Conservation (phyloP, 768 basidiomycete species). For the Collybia sp. region DNA sequence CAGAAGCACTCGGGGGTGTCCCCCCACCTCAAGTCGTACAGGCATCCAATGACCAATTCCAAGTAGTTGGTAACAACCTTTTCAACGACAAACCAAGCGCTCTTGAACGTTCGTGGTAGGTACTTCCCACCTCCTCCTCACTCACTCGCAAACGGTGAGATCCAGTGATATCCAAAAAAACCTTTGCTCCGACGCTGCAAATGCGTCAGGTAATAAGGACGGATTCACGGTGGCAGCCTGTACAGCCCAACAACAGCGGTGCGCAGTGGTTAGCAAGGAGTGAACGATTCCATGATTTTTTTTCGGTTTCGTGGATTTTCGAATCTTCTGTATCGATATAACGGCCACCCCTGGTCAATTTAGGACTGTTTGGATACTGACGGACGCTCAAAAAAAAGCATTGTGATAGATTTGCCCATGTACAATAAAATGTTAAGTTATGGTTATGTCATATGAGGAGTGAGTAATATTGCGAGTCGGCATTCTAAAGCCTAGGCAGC, state of each 20-base stretch:
- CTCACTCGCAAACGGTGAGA: neutral
- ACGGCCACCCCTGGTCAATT: too few species aligned
- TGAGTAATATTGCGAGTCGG: neutral
- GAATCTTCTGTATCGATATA: too few species aligned
- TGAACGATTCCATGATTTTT: too few species aligned
- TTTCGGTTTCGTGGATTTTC: too few species aligned
- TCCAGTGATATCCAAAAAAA: slow-evolving; percentile 53
- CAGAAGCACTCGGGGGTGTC: slow-evolving; percentile 41
- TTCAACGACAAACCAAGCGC: slow-evolving; percentile 45
- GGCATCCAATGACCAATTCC: slow-evolving; percentile 37
- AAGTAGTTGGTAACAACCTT: slow-evolving; percentile 39
- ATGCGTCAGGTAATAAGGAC: slow-evolving; percentile 41
- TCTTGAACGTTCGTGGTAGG: slow-evolving; percentile 42
- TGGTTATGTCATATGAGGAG: neutral
- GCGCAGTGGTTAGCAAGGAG: slow-evolving; percentile 17
- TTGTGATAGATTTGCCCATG: too few species aligned
- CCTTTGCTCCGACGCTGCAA: slow-evolving; percentile 52
- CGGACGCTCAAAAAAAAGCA: too few species aligned
- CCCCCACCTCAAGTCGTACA: slow-evolving; percentile 39
- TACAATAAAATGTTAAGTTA: neutral
- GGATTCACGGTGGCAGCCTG: slow-evolving; percentile 44
- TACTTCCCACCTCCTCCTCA: neutral
- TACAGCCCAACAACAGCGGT: slow-evolving; percentile 37
- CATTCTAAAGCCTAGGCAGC: too few species aligned
- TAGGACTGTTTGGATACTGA: too few species aligned